Evolutionary conservation across 768 basidiomycete genomes (phyloP), one percentile per base, ranked within the genome.

Genomic region (Lyophyllum semitale): DNA sequence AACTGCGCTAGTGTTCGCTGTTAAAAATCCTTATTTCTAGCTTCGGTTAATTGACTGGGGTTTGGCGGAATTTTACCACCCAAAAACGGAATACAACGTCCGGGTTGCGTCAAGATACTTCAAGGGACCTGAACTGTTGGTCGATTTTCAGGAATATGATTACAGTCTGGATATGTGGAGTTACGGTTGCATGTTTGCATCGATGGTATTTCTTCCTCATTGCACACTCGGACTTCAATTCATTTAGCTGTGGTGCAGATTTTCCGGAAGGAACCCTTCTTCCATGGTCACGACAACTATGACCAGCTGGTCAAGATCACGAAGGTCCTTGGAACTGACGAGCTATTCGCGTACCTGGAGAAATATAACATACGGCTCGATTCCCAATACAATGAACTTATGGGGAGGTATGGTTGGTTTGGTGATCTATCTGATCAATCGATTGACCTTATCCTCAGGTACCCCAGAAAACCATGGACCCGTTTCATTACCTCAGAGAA

Each of bases 151-250:
- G 71, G 94, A 97, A 70, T 98, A 98, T 62, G 96, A 98, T 71
- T 97, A 97, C 70, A 93, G 91, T 71, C 74, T 98, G 63, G 95
- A 98, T 71, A 93, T 98, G 93, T 98, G 96, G 96, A 95, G 93
- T 75, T 88, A 91, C 67, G 96, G 96, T 17, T 98, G 96, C 70
- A 98, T 96, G 94, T 97, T 96, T 71, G 96, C 96, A 8, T 94
- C 92, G 17, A 98, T 98, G 96, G 95, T 96, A 67, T 46, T 57
- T 43, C 42, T 56, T 42, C 55, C 53, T 43, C 22, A 41, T 27
- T 30, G 33, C 57, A 40, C 51, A 23, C 49, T 35, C 60, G 50
- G 48, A 25, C 23, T 18, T 59, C 41, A 40, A 55, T 58, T 46
- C 48, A 51, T 48, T 53, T 22, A 50, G 42, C 23, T 51, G n/a